These are phyloP conservation scores for Hydnum rufescens DNA, from an alignment of 768 basidiomycete species.

Conservation along the genomic window DNA sequence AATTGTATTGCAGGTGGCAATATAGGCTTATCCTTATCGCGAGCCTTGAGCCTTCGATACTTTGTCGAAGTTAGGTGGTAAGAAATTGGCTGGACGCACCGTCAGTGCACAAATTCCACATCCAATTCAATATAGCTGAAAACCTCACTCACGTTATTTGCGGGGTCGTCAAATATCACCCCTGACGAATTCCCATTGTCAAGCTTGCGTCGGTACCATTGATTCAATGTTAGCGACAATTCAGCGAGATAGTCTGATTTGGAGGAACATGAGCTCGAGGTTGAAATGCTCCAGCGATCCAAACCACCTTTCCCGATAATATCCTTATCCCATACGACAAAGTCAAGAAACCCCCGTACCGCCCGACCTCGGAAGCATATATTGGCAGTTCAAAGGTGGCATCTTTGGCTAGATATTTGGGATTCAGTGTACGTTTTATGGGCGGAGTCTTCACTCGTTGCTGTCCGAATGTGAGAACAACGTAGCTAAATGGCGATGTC, in stretches of 20 bases:
- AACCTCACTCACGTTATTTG: not conserved
- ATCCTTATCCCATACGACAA: slow-evolving; percentile 9
- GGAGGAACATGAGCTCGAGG: not conserved
- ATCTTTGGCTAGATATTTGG: slow-evolving; percentile 2
- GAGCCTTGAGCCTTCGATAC: too few species aligned
- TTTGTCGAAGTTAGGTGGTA: too few species aligned
- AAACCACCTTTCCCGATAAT: slow-evolving; percentile 6
- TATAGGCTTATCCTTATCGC: too few species aligned
- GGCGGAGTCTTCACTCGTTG: slow-evolving; percentile 3
- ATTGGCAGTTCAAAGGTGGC: slow-evolving; percentile 8
- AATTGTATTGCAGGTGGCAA: too few species aligned
- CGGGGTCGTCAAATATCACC: not conserved
- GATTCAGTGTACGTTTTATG: slow-evolving; percentile 1
- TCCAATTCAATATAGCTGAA: too few species aligned
- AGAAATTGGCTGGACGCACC: too few species aligned
- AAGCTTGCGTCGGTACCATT: not conserved
- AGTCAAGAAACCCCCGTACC: slow-evolving; percentile 1
- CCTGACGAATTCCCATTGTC: not conserved
- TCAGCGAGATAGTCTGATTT: slow-evolving; percentile 8
- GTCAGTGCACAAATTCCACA: too few species aligned
- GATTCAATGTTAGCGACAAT: not conserved
- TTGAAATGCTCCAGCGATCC: too few species aligned
- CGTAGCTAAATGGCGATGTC: slow-evolving; percentile 2
- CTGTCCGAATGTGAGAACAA: not conserved
- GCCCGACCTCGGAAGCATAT: not conserved